Evolutionary conservation across 768 basidiomycete genomes (phyloP).

Genomic region (Sutorius australiensis): DNA sequence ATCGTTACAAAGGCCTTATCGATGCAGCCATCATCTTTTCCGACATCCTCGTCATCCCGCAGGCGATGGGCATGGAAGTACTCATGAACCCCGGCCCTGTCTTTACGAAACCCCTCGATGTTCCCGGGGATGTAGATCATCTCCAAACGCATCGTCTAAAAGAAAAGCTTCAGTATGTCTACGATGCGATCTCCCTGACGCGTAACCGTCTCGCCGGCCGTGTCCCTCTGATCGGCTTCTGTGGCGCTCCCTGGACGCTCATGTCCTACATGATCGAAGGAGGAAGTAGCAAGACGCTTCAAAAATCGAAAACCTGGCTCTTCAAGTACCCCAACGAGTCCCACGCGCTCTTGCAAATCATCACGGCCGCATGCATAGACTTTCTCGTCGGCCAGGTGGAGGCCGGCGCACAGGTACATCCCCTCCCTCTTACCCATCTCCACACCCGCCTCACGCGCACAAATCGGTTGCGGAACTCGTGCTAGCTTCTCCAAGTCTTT

Average conservation of each 20-base stretch:
- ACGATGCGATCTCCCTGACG: slow-evolving; percentile 84
- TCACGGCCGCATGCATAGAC: slow-evolving; percentile 88
- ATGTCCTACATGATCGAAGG: slow-evolving; percentile 99
- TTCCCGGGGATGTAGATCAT: slow-evolving; percentile 66
- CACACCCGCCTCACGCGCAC: neutral
- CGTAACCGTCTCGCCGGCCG: slow-evolving; percentile 76
- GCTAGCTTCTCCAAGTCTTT: slow-evolving; percentile 78
- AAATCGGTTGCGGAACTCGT: neutral
- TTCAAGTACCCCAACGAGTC: slow-evolving; percentile 87
- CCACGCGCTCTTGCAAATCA: slow-evolving; percentile 66
- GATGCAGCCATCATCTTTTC: slow-evolving; percentile 98
- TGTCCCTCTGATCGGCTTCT: slow-evolving; percentile 96
- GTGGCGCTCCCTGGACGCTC: slow-evolving; percentile 96
- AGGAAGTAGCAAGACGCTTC: slow-evolving; percentile 84
- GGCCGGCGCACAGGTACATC: slow-evolving; percentile 91
- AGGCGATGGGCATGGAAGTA: slow-evolving; percentile 95
- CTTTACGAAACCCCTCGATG: slow-evolving; percentile 82
- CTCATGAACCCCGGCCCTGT: slow-evolving; percentile 90
- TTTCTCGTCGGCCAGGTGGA: slow-evolving; percentile 89
- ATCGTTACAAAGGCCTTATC: slow-evolving; percentile 77
- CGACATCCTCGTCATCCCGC: slow-evolving; percentile 96
- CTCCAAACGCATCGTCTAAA: slow-evolving; percentile 72
- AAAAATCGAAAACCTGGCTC: slow-evolving; percentile 92
- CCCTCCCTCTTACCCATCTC: no score
- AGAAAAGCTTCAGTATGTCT: slow-evolving; percentile 87